These are phyloP conservation scores for Periglandula ipomoeae DNA, from an alignment of 2,329 filamentous ascomycete species.

Conservation along the genomic window DNA sequence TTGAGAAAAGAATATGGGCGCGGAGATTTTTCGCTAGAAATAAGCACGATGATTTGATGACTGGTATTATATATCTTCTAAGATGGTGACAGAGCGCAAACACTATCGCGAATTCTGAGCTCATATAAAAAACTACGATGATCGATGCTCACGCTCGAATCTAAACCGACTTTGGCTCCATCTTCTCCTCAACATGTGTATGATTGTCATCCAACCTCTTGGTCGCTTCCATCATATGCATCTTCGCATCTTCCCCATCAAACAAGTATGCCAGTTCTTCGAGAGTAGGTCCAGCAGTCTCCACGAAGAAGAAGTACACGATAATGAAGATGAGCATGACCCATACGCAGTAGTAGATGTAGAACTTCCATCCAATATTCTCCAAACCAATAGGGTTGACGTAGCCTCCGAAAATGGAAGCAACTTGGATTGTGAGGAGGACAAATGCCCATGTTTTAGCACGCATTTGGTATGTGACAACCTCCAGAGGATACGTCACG, in stretches of 20 bases:
- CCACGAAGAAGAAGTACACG: conserved; percentile 31
- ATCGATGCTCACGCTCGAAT: not conserved
- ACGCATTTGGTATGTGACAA: conserved; percentile 32
- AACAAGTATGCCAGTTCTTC: conserved; percentile 26
- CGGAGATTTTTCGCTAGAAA: too few relatives aligned
- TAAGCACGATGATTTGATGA: too few relatives aligned
- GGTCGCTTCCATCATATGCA: conserved; percentile 15
- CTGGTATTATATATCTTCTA: too few relatives aligned
- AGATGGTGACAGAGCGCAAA: too few relatives aligned
- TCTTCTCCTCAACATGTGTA: conserved; percentile 4
- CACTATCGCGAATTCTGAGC: too few relatives aligned
- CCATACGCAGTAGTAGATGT: conserved; percentile 33
- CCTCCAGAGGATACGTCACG: conserved; percentile 33
- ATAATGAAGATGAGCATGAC: conserved; percentile 26
- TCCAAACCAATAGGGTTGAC: conserved; percentile 30
- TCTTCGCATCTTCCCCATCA: conserved; percentile 18
- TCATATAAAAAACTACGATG: too few relatives aligned
- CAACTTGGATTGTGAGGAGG: conserved; percentile 28
- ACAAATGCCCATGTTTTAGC: conserved; percentile 33
- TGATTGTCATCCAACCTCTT: conserved; percentile 7
- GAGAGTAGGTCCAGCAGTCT: conserved; percentile 27
- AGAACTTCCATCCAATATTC: conserved; percentile 30
- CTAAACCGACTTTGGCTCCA: conserved; percentile 6
- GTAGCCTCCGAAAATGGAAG: conserved; percentile 28
- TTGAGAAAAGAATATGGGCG: too few relatives aligned